Evolutionary conservation across 2,329 filamentous ascomycete genomes (phyloP), one percentile per base, ranked within the genome.

Genomic region (Rutstroemia sp.): DNA sequence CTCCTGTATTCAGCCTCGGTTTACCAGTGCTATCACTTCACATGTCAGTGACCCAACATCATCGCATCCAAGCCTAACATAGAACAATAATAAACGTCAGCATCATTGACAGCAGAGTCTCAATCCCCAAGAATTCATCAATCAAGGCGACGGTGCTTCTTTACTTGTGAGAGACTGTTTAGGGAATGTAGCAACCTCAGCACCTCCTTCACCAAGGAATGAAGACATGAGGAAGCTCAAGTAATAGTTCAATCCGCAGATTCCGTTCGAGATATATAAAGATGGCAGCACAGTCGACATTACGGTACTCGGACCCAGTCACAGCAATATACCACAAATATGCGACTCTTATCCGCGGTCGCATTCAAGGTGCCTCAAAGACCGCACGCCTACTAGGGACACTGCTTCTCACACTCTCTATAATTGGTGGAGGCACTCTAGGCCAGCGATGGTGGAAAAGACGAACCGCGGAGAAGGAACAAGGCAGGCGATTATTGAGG

Each of bases 221-320:
- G 53, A 51, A 41, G 52, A 51, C 21, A 51, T 55, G 52, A 49
- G 30, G 53, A 51, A 44, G 53, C 34, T 30, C 19, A 51, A 19
- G 38, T 55, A 55, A 47, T 39, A 51, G 19, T 51, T 9, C 14
- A 50, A 42, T 42, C 49, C 38, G 46, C 53, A 51, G 38, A 51
- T 19, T 18, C 25, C 6, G 5, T 38, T 23, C 8, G 19, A 44
- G 10, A 44, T 44, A 37, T 9, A 19, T 25, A n/a, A 50, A 37
- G 41, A 96, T 96, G 92, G 89, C 90, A 61, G 87, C 79, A 62
- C 92, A 95, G 75, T 96, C 92, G 56, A 96, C 88, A 5, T 79
- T 96, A 65, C 83, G 84, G 63, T 79, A 82, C 64, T 81, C 88
- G 71, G 84, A 87, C 72, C 81, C 86, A 66, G 75, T 91, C 67